Evolutionary conservation across 371 early-diverging fungal species (phyloP), one percentile per base, ranked within the genome.

Genomic region (Choanephora cucurbitarum): DNA sequence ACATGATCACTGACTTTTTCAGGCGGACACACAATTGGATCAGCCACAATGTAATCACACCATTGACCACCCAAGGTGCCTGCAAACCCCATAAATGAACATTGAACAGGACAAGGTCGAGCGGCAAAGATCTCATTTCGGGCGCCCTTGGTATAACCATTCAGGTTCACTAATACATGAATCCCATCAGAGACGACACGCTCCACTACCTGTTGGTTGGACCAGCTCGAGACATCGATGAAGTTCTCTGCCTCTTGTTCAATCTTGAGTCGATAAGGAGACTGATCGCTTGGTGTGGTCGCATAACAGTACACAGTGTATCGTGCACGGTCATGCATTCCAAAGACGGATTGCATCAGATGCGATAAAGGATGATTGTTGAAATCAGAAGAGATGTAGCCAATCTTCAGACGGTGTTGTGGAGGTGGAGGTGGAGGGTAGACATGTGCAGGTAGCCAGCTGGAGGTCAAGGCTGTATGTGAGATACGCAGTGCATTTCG

Each of bases 71-170:
- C 95, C 48, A 95, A 75, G 0, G 92, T 93, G 2, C 95, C 94
- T 5, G 95, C 93, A 73, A 92, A 96, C 0, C 96, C 96, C 95
- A 96, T 93, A 58, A 91, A 91, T 0, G 91, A 84, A 40, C 92
- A 89, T 57, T 93, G 94, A 13, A 95, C 88, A 0, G 94, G 95
- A 39, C 91, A 85, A 2, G 94, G 91, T 9, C 95, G 80, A 3
- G 94, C 94, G 0, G 95, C 95, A 84, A 95, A 95, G 11, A 96
- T 86, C 69, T 95, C 94, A 70, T 94, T 95, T 9, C 92, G 83
- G 11, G 93, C 95, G 5, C 95, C 95, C 58, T 94, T 94, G 17
- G 95, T 96, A 67, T 95, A 95, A 3, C 97, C 97, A 66, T 95
- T 95, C 54, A 96, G 70, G 55, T 96, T 94, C 55, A 91, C 81